Base-by-base conservation (phyloP, 1,284 basidiomycete species). In the Neotropicomus parvogracilis region DNA sequence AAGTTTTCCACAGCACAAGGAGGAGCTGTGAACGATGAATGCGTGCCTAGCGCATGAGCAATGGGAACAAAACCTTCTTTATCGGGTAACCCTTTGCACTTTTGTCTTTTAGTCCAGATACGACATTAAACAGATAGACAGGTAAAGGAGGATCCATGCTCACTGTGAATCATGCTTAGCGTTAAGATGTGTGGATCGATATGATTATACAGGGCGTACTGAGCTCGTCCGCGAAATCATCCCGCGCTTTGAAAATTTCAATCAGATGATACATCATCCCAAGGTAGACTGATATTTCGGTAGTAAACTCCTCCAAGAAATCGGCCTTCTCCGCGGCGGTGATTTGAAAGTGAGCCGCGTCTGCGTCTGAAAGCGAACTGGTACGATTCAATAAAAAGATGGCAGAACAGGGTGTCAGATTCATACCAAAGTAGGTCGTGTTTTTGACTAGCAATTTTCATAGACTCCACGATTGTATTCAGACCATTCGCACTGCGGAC, bases 71-170 rank as follows among this genome's bases (percentile, higher is more conserved):
- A 52, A 90, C 91, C 79, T 97, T 97, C 72, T 97, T 97, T 56
- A 95, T 89, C 0, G 95, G 94, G 67, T 97, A 97, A 2, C 93
- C 93, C 63, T 91, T 95, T 5, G 93, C 89, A 60, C 88, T 91
- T 71, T 93, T 94, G 64, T 99, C 97, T 54, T 93, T 85, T 42
- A 99, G 72, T 27, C 85, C 84, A 16, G 94, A 87, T 9, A 99
- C 85, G 45, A 95, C 78, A 47, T 87, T 87, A 70, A 97, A 91
- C 16, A 99, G 75, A 66, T 94, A 95, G 14, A 97, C 85, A 3
- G 95, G 95, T 17, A 99, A 72, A 8, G 95, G 93, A 4, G 95
- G 95, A 44, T 97, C 91, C 68, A 97, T 78, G 57, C 88, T 87
- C 94, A 97, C 93, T 97, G 20, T 53, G 40, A 40, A 42, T 50